Base-by-base conservation (phyloP, 2,329 filamentous ascomycete species). In the Pestalotiopsis fici region DNA sequence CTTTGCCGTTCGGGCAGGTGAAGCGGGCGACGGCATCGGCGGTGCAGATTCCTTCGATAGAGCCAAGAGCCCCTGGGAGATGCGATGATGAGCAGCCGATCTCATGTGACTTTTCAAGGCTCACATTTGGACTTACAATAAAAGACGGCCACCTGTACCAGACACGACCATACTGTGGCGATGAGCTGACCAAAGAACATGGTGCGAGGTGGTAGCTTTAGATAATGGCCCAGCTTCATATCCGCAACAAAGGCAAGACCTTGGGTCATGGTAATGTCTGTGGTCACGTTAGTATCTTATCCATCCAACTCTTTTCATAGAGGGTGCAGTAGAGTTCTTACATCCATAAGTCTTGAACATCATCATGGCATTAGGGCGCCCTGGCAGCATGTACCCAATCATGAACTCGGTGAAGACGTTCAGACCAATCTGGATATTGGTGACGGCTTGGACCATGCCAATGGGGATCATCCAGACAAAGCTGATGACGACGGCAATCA, bases 311-410 rank as follows among this genome's bases (percentile, higher is more conserved):
- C 4, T 18, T 15, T 21, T 13, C 15, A 23, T 2, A 21, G 15
- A 37, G 18, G 27, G 11, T 13, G 7, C 27, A 27, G 15, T 6
- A 15, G n/a, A 23, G 43, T 11, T 35, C 31, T 55, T 54, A 56
- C 47, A 64, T 13, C 64, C 64, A 43, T 78, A 93, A 69, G 90
- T 91, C 79, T 93, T 93, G 82, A 93, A 93, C 81, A 93, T 86
- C 90, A 93, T 93, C 85, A 93, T 90, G 59, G 90, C 90, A 68
- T 93, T 83, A 1, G 91, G 91, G 3, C 85, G 85, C 31, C 91
- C 91, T 0, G 91, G 91, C 61, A 91, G 86, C 83, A 93, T 90
- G 77, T 93, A 93, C 5, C 91, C 91, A 69, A 91, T 86, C 68
- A 93, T 86, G 73, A 91, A 92, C 75, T 93, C 90, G n/a, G 90